phyloP scores from a whole-genome alignment of 2,329 filamentous ascomycete genomes.

The Hymenoscyphus infarciens region DNA sequence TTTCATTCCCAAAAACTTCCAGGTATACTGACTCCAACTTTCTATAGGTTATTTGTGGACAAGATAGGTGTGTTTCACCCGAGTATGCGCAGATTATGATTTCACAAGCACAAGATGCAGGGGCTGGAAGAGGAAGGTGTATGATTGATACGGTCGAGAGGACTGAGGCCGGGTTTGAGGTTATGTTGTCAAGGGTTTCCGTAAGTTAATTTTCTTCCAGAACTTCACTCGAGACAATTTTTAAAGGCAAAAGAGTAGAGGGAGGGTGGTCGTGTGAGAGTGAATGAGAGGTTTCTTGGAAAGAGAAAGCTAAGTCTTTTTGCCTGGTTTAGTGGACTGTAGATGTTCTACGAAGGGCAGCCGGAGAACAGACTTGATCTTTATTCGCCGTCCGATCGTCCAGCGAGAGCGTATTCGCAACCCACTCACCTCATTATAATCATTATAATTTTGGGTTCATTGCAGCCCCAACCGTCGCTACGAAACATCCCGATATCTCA shows the following conservation, averaged over 20 bases:
- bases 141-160: background rate
- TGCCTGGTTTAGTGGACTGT: conserved; percentile 12
- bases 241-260: background rate
- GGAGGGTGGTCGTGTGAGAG: too few relatives aligned
- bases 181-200: background rate
- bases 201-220: background rate
- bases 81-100: conserved; percentile 21
- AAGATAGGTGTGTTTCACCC: conserved; percentile 21
- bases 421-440: too few relatives aligned
- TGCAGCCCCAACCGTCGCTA: too few relatives aligned
- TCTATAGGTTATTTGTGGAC: conserved; percentile 17
- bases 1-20: too few relatives aligned
- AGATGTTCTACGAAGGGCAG: conserved; percentile 13
- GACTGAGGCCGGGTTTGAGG: background rate
- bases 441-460: too few relatives aligned
- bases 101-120: conserved; percentile 12
- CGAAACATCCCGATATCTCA: too few relatives aligned
- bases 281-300: too few relatives aligned
- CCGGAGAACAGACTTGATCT: conserved; percentile 9
- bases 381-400: too few relatives aligned
- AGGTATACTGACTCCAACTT: too few relatives aligned
- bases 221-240: background rate
- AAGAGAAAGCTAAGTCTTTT: background rate
- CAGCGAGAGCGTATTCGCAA: too few relatives aligned
- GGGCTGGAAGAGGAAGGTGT: background rate